Evolutionary conservation across 129 eudicot species (phyloP).

Genomic region (Gnaphalium uliginosum): DNA sequence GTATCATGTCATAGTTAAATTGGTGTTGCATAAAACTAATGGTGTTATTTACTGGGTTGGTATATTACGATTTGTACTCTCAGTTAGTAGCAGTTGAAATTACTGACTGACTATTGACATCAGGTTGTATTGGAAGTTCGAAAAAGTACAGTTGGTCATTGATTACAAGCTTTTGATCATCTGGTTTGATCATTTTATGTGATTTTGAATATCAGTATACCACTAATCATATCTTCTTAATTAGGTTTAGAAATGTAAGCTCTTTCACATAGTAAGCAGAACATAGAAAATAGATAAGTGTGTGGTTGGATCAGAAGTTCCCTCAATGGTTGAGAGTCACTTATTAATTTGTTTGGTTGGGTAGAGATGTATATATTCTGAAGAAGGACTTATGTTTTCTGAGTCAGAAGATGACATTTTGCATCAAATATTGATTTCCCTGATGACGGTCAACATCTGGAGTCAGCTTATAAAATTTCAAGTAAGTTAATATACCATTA

Average conservation of each 20-base stretch:
- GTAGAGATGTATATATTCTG: conserved; percentile 6
- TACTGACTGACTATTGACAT: background rate
- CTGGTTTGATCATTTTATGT: background rate
- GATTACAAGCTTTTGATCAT: conserved; percentile 17
- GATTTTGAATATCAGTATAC: background rate
- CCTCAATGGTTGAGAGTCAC: background rate
- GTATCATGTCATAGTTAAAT: background rate
- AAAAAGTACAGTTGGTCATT: background rate
- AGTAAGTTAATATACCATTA: background rate
- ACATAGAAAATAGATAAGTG: background rate
- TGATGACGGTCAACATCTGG: background rate
- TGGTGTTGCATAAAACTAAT: background rate
- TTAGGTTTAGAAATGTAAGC: background rate
- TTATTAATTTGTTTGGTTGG: conserved; percentile 15
- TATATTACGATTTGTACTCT: background rate
- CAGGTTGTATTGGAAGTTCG: background rate
- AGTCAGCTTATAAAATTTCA: background rate
- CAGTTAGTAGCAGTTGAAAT: conserved; percentile 9
- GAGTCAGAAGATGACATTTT: background rate
- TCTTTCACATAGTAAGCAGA: conserved; percentile 5
- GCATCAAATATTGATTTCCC: background rate
- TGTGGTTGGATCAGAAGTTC: conserved; percentile 6
- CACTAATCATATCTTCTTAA: no score
- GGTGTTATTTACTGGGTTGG: background rate
- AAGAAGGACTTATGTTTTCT: conserved; percentile 14